phyloP scores from a whole-genome alignment of 2,329 filamentous ascomycete species.

The Trichoderma koningiopsis region DNA sequence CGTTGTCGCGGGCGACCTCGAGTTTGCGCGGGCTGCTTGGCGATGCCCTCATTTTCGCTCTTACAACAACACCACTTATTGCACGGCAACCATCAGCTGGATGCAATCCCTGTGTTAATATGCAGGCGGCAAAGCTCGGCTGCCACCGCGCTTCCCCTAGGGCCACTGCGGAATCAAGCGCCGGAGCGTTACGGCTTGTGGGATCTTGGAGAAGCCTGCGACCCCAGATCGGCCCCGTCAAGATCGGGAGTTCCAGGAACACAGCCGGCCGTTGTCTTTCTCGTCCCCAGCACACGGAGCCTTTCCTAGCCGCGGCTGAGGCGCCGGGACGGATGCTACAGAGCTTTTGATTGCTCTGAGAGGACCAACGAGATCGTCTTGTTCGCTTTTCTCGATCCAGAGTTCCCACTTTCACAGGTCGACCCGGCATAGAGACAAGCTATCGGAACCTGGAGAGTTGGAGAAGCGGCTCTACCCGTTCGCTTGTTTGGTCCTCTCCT shows the following conservation, averaged over 20 bases:
- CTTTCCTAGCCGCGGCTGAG: conserved; percentile 22
- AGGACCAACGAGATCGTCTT: conserved; percentile 13
- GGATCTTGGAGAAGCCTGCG: conserved; percentile 23
- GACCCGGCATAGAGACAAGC: conserved; percentile 10
- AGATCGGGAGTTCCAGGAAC: conserved; percentile 26
- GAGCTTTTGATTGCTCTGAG: neutral
- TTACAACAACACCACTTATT: conserved; percentile 4
- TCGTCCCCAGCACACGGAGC: conserved; percentile 11
- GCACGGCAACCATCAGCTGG: neutral
- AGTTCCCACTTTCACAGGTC: conserved; percentile 13
- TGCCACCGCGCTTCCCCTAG: conserved; percentile 24
- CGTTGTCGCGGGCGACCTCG: neutral
- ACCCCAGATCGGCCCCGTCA: conserved; percentile 25
- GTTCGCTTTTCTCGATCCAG: neutral
- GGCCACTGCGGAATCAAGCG: conserved; percentile 25
- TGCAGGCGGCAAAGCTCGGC: conserved; percentile 24
- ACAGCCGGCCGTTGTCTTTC: conserved; percentile 1
- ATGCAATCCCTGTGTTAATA: neutral
- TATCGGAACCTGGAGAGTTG: conserved; percentile 2
- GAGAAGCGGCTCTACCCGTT: conserved; percentile 22
- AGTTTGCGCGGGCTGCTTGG: conserved; percentile 7
- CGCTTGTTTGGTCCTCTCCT: conserved; percentile 3
- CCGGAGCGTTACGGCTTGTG: conserved; percentile 27
- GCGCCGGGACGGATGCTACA: conserved; percentile 9
- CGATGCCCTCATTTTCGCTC: conserved; percentile 23